A percentile compares a stretch with the other conserved stretches of the same genome.
phyloP scores from a whole-genome alignment of 1,284 basidiomycete genomes.

The Peniophora sp. region DNA sequence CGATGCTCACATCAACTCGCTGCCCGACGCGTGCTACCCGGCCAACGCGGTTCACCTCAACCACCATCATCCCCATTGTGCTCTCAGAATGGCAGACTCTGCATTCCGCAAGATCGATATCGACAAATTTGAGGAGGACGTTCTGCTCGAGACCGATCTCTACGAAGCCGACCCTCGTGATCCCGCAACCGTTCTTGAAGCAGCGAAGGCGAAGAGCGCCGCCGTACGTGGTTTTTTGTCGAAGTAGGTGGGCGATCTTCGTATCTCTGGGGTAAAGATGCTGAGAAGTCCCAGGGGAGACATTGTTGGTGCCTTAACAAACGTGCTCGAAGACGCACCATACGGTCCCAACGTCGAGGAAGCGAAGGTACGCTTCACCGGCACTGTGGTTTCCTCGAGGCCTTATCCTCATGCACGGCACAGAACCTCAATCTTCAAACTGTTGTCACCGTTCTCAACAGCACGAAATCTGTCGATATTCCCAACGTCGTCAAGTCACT shows the following conservation, averaged over 20 bases:
- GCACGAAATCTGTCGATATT: constrained; percentile 89
- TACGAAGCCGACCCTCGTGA: constrained; percentile 83
- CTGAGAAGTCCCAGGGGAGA: constrained; percentile 49
- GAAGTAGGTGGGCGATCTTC: constrained; percentile 44
- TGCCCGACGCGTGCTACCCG: not conserved
- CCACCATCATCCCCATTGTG: not conserved
- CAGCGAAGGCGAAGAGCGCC: constrained; percentile 68
- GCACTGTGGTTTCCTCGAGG: not conserved
- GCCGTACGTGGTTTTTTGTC: constrained; percentile 70
- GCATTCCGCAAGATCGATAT: constrained; percentile 93
- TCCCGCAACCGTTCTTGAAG: constrained; percentile 64
- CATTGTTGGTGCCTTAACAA: constrained; percentile 60
- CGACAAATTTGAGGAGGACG: constrained; percentile 90
- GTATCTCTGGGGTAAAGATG: not conserved
- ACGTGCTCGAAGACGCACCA: constrained; percentile 71
- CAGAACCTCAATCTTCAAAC: constrained; percentile 76
- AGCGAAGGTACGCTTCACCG: constrained; percentile 62
- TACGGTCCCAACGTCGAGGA: constrained; percentile 82
- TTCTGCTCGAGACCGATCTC: constrained; percentile 77
- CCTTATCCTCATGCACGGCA: constrained; percentile 1
- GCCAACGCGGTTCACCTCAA: not conserved
- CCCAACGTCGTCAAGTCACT: constrained; percentile 69
- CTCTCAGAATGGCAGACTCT: constrained; percentile 28
- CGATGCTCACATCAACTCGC: not conserved
- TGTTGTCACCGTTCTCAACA: constrained; percentile 91